Evolutionary conservation across 768 basidiomycete genomes (phyloP), one percentile per base, ranked within the genome.

Genomic region (Rhizopogon vulgaris): DNA sequence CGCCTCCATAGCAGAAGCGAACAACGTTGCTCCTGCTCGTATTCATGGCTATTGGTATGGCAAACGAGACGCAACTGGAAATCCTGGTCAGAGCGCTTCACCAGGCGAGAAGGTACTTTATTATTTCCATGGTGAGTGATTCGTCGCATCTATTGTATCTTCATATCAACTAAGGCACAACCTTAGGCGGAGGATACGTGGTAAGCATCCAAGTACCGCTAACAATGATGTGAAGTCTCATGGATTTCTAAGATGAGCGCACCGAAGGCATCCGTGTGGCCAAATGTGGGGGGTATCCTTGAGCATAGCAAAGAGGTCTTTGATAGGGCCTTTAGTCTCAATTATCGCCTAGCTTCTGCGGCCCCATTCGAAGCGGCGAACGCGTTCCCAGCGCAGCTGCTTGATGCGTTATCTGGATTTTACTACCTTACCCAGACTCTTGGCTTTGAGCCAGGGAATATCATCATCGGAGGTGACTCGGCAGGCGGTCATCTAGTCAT

Each of bases 371-470:
- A 48, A 3, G 34, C 58, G 6, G 41, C 58, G 1, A 67, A 76
- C 17, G 66, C 79, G 0, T 83, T 81, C 62, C 82, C 82, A 1
- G 71, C 78, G 0, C 75, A 77, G 0, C 66, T 84, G 1, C 52
- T 83, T 15, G 82, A 83, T 58, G 76, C 69, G 2, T 41, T 82
- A 9, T 72, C 78, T 0, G 78, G 75, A 3, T 82, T 79, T 54
- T 42, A 67, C 10, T 78, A 82, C 66, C 75, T 84, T 24, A 63
- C 78, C 27, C 58, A 73, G 12, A 59, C 54, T 12, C 59, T 77
- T 28, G 71, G 72, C 0, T 76, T 80, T 59, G 46, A 55, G 4
- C 70, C 79, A 1, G 22, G 51, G 18, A 65, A 78, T 49, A 73
- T 83, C 51, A 67, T 79, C 52, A 48, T 82, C 6, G 58, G 60